Evolutionary conservation across 441 rosid genomes (phyloP), one percentile per base, ranked within the genome.

Genomic region (Gossypium trilobum): DNA sequence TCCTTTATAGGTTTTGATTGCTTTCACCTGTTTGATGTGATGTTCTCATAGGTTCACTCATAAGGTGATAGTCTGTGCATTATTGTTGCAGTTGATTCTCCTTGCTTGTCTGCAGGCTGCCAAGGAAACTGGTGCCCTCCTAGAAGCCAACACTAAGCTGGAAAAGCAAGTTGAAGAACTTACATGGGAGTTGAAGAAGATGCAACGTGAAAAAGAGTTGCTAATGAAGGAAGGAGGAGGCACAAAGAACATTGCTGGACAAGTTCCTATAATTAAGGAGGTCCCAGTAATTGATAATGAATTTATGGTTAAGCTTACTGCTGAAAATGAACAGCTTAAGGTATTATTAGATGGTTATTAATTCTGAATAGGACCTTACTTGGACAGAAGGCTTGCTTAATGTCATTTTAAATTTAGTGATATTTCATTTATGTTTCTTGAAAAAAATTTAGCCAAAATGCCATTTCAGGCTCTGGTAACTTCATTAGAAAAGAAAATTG

Each of bases 151-250:
- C 79, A 82, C 58, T 75, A 86, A 85, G 84, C 82, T 95, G 75
- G 99, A 91, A 85, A 84, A 91, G 82, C 82, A 95, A 86, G 97
- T 95, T 75, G 91, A 95, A 82, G 96, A 95, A 77, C 87, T 95
- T 70, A 87, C 95, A 44, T 83, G 86, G 87, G 84, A 77, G 52
- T 73, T 92, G 75, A 85, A 91, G 82, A 93, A 89, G 72, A 64
- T 89, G 82, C 84, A 87, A 70, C 84, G 82, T 60, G 65, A 54
- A 22, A 82, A 82, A 70, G 87, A 80, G 62, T 81, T 81, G 74
- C 81, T 79, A 78, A 73, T 70, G 73, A 83, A 75, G 84, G 85
- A 80, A 62, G 66, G 51, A 71, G 85, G 70, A 60, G 83, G 74
- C 20, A 84, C 81, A 72, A 86, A 86, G 61, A 81, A 77, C 66